Evolutionary conservation across 2,329 filamentous ascomycete genomes (phyloP).

Genomic region (Sporothrix pallida): DNA sequence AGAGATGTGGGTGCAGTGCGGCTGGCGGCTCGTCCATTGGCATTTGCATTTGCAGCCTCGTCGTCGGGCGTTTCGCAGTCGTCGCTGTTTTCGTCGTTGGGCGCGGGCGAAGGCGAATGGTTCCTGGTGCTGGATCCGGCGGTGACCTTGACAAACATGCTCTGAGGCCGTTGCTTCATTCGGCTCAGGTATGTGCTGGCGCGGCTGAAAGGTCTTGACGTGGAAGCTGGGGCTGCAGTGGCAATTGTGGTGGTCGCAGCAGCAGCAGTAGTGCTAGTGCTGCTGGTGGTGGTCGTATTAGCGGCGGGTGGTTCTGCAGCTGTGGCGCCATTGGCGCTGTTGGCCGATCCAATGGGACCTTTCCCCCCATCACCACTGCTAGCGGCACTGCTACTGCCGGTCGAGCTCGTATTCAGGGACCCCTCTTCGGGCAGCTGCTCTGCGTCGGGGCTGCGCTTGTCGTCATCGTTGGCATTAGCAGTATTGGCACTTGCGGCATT

Average conservation of each 20-base stretch:
- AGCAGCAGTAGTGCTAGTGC: slow-evolving; percentile 18
- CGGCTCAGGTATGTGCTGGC: slow-evolving; percentile 58
- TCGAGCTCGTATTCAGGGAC: slow-evolving; percentile 28
- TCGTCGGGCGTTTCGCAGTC: slow-evolving; percentile 3
- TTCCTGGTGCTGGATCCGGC: slow-evolving; percentile 28
- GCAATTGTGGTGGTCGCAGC: slow-evolving; percentile 3
- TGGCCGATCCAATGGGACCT: slow-evolving; percentile 28
- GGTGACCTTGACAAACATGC: slow-evolving; percentile 51
- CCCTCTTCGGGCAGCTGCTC: slow-evolving; percentile 18
- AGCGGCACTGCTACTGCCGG: slow-evolving; percentile 39
- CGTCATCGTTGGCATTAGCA: slow-evolving; percentile 17
- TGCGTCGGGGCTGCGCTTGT: slow-evolving; percentile 38
- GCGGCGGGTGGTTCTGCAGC: slow-evolving; percentile 15
- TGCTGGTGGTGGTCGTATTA: slow-evolving; percentile 3
- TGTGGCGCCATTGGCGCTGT: slow-evolving; percentile 25
- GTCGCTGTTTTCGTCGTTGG: slow-evolving; percentile 11
- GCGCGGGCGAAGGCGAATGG: slow-evolving; percentile 18
- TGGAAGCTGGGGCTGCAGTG: slow-evolving; percentile 36
- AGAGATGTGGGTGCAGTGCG: slow-evolving; percentile 19
- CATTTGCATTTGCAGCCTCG: neutral
- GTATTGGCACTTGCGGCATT: neutral
- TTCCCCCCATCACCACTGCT: slow-evolving; percentile 24
- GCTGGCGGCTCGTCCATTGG: slow-evolving; percentile 1
- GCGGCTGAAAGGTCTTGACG: slow-evolving; percentile 50
- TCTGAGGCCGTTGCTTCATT: slow-evolving; percentile 56